A percentile compares a stretch with the other conserved stretches of the same genome.
These are phyloP conservation scores for Amylocystis lapponica DNA, from an alignment of 768 basidiomycete genomes.

Conservation along the genomic window DNA sequence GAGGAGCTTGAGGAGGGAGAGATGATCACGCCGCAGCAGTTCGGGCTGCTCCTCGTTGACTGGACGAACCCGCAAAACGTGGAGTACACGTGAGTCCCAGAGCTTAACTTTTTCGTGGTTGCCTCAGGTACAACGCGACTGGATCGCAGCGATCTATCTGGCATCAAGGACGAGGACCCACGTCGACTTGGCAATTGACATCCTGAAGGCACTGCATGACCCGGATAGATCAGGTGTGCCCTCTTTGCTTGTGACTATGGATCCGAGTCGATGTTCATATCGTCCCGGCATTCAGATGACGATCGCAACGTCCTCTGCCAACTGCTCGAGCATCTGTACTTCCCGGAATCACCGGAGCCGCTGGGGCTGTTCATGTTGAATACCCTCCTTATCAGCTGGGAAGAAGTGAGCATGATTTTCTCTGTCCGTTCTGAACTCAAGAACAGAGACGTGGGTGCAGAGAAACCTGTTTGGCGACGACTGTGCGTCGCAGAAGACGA, in stretches of 20 bases:
- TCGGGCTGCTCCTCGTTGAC: slow-evolving; percentile 34
- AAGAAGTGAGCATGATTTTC: slow-evolving; percentile 32
- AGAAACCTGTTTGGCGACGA: slow-evolving; percentile 52
- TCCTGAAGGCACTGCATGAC: slow-evolving; percentile 44
- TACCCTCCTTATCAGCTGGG: slow-evolving; percentile 44
- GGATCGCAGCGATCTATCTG: background rate
- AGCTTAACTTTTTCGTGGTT: no score
- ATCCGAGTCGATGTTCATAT: background rate
- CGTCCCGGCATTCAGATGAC: slow-evolving; percentile 36
- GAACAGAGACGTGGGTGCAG: slow-evolving; percentile 34
- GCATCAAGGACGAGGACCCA: slow-evolving; percentile 35
- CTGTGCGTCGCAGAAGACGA: slow-evolving; percentile 43
- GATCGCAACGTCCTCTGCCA: slow-evolving; percentile 61
- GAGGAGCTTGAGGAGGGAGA: slow-evolving; percentile 29
- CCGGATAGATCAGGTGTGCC: slow-evolving; percentile 40
- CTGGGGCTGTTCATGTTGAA: slow-evolving; percentile 41
- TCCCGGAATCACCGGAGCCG: slow-evolving; percentile 34
- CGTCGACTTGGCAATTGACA: slow-evolving; percentile 51
- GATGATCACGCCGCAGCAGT: slow-evolving; percentile 23
- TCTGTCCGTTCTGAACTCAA: background rate
- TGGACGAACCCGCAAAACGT: slow-evolving; percentile 39
- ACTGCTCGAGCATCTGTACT: slow-evolving; percentile 53
- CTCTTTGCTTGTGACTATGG: slow-evolving; percentile 1
- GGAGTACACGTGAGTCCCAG: slow-evolving; percentile 14
- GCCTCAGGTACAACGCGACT: background rate